phyloP scores from a whole-genome alignment of 176 grass and related monocot genomes.

The Coix lacrymajobi region DNA sequence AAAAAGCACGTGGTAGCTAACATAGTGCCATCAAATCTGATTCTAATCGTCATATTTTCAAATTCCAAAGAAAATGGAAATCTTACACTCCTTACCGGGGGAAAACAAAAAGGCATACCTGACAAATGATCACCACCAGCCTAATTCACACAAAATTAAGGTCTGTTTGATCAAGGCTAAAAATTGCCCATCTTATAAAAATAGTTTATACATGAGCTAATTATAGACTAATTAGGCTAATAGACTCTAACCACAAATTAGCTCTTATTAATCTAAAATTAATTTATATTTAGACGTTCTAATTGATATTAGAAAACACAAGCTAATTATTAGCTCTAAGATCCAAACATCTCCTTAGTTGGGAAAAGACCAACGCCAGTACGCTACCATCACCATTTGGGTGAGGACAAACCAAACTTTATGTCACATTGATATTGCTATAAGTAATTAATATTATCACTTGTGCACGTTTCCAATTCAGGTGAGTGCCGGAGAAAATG shows the following conservation, averaged over 20 bases:
- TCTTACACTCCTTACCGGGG: background rate
- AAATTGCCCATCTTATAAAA: too few relatives aligned
- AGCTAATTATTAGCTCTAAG: too few relatives aligned
- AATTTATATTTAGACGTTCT: too few relatives aligned
- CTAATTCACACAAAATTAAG: too few relatives aligned
- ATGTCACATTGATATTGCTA: background rate
- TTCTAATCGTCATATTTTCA: background rate
- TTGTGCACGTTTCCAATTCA: slow-evolving; percentile 10
- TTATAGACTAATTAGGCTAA: too few relatives aligned
- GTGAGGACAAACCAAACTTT: background rate
- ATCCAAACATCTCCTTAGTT: too few relatives aligned
- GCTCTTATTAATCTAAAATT: too few relatives aligned
- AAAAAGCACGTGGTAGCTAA: background rate
- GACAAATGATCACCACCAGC: background rate
- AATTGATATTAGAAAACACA: too few relatives aligned
- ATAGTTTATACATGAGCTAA: too few relatives aligned
- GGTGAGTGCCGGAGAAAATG: background rate
- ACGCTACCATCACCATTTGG: background rate
- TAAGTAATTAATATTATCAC: background rate
- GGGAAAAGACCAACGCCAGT: background rate
- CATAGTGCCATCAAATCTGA: background rate
- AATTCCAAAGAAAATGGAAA: background rate
- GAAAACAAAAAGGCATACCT: background rate
- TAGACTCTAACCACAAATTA: too few relatives aligned
- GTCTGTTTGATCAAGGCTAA: too few relatives aligned